Evolutionary conservation across 2,329 filamentous ascomycete species (phyloP).

Genomic region (Aspergillus luchuensis): DNA sequence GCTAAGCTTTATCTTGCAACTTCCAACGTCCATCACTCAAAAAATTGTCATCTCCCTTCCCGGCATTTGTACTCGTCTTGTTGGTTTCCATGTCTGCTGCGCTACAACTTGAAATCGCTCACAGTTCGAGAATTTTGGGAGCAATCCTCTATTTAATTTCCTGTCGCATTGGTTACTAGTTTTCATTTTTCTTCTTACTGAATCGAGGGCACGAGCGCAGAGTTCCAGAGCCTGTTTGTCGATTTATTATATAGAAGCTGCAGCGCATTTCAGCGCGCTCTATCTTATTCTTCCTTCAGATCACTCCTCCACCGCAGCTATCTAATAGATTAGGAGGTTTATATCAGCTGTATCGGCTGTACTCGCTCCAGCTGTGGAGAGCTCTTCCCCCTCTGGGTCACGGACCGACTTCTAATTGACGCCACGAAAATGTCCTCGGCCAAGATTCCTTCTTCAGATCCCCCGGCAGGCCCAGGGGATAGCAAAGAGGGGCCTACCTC

Average conservation of each 20-base stretch:
- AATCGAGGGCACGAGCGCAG: neutral
- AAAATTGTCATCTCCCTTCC: neutral
- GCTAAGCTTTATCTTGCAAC: neutral
- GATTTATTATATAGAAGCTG: neutral
- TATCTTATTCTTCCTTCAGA: neutral
- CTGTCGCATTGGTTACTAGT: neutral
- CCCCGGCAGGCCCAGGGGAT: constrained; percentile 5
- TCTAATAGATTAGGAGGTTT: neutral
- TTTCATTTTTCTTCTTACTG: neutral
- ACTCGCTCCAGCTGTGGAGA: neutral
- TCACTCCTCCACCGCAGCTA: neutral
- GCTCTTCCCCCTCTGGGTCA: neutral
- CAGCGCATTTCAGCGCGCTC: neutral
- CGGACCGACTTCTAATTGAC: neutral
- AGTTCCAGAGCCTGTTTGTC: neutral
- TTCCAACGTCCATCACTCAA: neutral
- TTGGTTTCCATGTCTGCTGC: neutral
- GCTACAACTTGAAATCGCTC: too few species aligned
- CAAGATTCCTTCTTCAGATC: constrained; percentile 1
- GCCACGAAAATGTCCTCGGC: constrained; percentile 24
- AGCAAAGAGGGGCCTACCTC: constrained; percentile 16
- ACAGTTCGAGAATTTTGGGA: too few species aligned
- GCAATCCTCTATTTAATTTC: neutral
- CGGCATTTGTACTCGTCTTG: neutral
- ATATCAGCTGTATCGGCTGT: neutral